phyloP scores from a whole-genome alignment of 179 eudicot genomes.

The Heliamphora ciliata region DNA sequence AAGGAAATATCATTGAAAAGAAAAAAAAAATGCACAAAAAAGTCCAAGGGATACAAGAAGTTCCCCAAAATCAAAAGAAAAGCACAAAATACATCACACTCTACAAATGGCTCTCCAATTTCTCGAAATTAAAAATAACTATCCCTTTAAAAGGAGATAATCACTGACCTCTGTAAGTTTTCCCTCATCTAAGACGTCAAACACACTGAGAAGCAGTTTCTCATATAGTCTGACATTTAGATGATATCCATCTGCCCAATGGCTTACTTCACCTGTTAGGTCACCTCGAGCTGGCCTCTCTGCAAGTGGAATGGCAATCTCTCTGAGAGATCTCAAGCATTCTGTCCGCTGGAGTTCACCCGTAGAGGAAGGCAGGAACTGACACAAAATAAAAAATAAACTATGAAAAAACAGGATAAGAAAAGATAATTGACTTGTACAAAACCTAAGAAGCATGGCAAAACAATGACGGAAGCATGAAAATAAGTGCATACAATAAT shows the following conservation, averaged over 20 bases:
- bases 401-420: conserved; percentile 2
- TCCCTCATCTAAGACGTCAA: conserved; percentile 97
- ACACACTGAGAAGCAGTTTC: conserved; percentile 89
- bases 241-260: conserved; percentile 99
- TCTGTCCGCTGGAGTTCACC: conserved; percentile 93
- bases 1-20: no score
- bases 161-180: conserved; percentile 87
- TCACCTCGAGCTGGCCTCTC: conserved; percentile 99
- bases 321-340: conserved; percentile 79
- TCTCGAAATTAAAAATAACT: no score
- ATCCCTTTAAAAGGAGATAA: neutral
- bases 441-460: neutral
- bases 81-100: no score
- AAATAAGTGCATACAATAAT: neutral
- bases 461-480: neutral
- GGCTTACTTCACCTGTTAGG: conserved; percentile 97
- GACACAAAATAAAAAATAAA: conserved; percentile 21
- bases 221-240: conserved; percentile 92
- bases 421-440: conserved; percentile 7
- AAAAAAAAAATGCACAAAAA: no score
- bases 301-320: conserved; percentile 82
- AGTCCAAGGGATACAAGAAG: no score
- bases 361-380: conserved; percentile 77
- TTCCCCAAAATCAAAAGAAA: no score
- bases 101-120: no score